These are phyloP conservation scores for Trichoderma brevicompactum DNA, from an alignment of 2,329 filamentous ascomycete species.

Conservation along the genomic window DNA sequence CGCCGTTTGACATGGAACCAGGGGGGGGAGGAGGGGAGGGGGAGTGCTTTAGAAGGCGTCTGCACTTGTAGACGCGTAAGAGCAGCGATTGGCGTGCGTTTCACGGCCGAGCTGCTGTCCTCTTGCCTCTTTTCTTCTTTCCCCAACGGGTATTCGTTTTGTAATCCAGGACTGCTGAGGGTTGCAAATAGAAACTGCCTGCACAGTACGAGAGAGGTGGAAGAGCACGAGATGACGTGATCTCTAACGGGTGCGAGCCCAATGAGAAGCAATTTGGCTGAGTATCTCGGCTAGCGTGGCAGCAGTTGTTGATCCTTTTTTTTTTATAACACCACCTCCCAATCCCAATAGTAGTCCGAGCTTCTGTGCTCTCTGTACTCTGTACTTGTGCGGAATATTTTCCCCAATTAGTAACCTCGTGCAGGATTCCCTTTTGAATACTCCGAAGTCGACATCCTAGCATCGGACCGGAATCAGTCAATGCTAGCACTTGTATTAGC, in stretches of 20 bases:
- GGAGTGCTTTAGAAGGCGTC: slow-evolving; percentile 18
- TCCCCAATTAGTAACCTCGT: slow-evolving; percentile 17
- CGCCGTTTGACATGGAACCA: slow-evolving; percentile 8
- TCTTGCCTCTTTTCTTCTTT: background rate
- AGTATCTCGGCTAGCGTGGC: background rate
- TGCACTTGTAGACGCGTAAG: slow-evolving; percentile 18
- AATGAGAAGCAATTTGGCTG: background rate
- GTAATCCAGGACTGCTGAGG: slow-evolving; percentile 1
- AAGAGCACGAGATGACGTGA: slow-evolving; percentile 21
- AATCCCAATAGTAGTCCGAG: background rate
- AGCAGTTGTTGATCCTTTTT: slow-evolving; percentile 8
- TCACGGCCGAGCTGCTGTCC: background rate
- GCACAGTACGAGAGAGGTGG: slow-evolving; percentile 16
- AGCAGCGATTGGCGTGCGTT: slow-evolving; percentile 3
- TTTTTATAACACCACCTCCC: background rate
- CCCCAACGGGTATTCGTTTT: background rate
- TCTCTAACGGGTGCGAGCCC: slow-evolving; percentile 5
- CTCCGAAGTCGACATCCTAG: slow-evolving; percentile 17
- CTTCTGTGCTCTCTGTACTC: background rate
- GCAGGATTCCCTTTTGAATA: slow-evolving; percentile 17
- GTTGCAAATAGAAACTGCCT: background rate
- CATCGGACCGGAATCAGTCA: slow-evolving; percentile 23
- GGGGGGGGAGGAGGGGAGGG: background rate
- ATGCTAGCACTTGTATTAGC: slow-evolving; percentile 21
- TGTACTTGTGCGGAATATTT: slow-evolving; percentile 12